Evolutionary conservation across 805 yeast species (phyloP).

Genomic region (Teunomyces stri): DNA sequence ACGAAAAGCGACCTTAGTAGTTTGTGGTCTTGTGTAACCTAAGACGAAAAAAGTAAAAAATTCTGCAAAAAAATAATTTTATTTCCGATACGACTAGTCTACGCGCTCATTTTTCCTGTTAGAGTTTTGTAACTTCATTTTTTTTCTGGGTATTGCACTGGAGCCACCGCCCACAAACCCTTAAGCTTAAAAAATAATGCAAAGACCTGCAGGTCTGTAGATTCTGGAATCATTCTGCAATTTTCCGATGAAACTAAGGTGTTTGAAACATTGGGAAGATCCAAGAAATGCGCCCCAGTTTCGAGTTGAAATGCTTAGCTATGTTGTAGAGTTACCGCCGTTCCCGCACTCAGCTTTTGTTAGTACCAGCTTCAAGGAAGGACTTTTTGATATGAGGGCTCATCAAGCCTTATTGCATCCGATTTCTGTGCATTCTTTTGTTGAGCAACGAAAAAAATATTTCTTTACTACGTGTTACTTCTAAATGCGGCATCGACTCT

Average conservation of each 20-base stretch:
- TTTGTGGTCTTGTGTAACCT: neutral
- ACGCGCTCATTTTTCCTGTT: neutral
- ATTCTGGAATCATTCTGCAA: slow-evolving; percentile 5
- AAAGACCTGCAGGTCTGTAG: neutral
- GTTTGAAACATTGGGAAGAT: neutral
- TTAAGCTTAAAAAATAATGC: neutral
- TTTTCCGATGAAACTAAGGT: neutral
- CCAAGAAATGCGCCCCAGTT: neutral
- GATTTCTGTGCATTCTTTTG: neutral
- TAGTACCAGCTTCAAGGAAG: neutral
- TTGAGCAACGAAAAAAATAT: neutral
- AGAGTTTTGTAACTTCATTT: neutral
- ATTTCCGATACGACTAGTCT: neutral
- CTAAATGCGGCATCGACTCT: neutral
- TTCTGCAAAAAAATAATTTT: neutral
- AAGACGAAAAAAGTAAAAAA: neutral
- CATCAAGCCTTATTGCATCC: neutral
- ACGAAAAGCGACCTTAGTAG: neutral
- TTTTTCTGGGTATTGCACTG: neutral
- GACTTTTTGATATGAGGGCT: neutral
- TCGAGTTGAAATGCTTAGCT: neutral
- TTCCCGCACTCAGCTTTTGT: neutral
- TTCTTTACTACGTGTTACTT: neutral
- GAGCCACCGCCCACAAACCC: neutral
- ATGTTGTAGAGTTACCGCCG: neutral